These are phyloP conservation scores for Aspergillus sp. DNA, from an alignment of 2,329 filamentous ascomycete species.

Conservation along the genomic window DNA sequence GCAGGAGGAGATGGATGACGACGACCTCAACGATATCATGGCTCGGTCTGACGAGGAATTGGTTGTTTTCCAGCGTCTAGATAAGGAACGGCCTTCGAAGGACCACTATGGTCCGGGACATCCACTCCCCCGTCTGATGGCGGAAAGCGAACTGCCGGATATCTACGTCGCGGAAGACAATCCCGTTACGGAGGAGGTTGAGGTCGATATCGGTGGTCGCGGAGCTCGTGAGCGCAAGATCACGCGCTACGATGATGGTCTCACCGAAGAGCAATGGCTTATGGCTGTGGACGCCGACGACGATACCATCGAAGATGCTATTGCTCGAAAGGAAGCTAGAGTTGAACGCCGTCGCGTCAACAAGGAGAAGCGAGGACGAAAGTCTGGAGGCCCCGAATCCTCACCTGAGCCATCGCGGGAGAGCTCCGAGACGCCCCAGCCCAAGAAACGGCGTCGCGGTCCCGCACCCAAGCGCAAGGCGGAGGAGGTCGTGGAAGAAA, in stretches of 20 bases:
- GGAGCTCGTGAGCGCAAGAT: conserved; percentile 92
- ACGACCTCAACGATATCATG: conserved; percentile 92
- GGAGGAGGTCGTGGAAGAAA: conserved; percentile 71
- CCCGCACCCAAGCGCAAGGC: conserved; percentile 84
- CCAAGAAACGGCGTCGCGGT: conserved; percentile 78
- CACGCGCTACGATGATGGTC: conserved; percentile 93
- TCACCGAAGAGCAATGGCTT: conserved; percentile 98
- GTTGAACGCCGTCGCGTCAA: conserved; percentile 79
- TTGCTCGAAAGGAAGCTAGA: conserved; percentile 81
- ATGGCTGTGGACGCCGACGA: conserved; percentile 97
- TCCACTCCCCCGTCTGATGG: conserved; percentile 75
- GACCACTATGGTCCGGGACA: conserved; percentile 70
- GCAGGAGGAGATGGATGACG: conserved; percentile 97
- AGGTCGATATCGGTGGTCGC: conserved; percentile 73
- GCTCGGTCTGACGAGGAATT: conserved; percentile 84
- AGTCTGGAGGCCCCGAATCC: conserved; percentile 53
- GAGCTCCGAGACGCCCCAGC: conserved; percentile 77
- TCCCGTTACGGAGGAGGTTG: conserved; percentile 73
- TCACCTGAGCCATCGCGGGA: conserved; percentile 78
- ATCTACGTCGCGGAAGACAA: conserved; percentile 89
- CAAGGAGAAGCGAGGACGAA: conserved; percentile 61
- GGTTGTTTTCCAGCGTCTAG: conserved; percentile 74
- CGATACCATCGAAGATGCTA: conserved; percentile 88
- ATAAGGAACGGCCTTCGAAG: conserved; percentile 68
- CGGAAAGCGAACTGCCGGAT: conserved; percentile 84